Evolutionary conservation across 495 filamentous ascomycete species (phyloP).

Genomic region (Darksidea phi): DNA sequence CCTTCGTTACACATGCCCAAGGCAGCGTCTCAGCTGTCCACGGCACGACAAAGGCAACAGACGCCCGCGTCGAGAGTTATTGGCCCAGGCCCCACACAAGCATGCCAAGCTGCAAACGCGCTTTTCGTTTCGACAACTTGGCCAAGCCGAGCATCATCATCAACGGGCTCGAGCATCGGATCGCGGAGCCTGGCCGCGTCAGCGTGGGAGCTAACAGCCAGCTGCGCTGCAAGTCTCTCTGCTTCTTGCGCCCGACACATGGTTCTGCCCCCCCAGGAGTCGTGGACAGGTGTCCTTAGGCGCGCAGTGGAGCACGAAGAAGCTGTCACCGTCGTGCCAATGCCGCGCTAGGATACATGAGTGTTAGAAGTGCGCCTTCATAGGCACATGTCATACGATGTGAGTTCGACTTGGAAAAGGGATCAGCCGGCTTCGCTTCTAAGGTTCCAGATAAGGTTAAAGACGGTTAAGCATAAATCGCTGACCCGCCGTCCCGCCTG

Average conservation of each 20-base stretch:
- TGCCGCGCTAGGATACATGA: not conserved
- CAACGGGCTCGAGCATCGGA: slow-evolving; percentile 21
- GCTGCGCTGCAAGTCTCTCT: not conserved
- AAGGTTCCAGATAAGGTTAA: slow-evolving; percentile 32
- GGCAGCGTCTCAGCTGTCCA: slow-evolving; percentile 18
- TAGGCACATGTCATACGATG: slow-evolving; percentile 7
- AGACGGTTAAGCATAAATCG: slow-evolving; percentile 32
- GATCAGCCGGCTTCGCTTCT: slow-evolving; percentile 25
- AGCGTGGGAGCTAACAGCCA: slow-evolving; percentile 19
- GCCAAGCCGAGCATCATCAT: slow-evolving; percentile 23
- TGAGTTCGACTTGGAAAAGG: not conserved
- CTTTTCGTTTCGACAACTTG: slow-evolving; percentile 16
- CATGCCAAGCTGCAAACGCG: slow-evolving; percentile 23
- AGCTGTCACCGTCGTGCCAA: not conserved
- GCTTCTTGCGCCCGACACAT: too few relatives aligned
- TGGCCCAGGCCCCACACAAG: slow-evolving; percentile 16
- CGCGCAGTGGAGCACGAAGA: not conserved
- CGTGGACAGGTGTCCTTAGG: slow-evolving; percentile 1
- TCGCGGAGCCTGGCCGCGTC: slow-evolving; percentile 33
- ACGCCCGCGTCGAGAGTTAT: slow-evolving; percentile 25
- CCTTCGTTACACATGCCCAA: not conserved
- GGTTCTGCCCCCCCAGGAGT: too few relatives aligned
- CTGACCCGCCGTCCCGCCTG: slow-evolving; percentile 25
- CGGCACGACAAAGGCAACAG: slow-evolving; percentile 32
- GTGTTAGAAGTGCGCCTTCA: not conserved